phyloP scores from a whole-genome alignment of 768 basidiomycete genomes.

The Pisolithus microcarpus region DNA sequence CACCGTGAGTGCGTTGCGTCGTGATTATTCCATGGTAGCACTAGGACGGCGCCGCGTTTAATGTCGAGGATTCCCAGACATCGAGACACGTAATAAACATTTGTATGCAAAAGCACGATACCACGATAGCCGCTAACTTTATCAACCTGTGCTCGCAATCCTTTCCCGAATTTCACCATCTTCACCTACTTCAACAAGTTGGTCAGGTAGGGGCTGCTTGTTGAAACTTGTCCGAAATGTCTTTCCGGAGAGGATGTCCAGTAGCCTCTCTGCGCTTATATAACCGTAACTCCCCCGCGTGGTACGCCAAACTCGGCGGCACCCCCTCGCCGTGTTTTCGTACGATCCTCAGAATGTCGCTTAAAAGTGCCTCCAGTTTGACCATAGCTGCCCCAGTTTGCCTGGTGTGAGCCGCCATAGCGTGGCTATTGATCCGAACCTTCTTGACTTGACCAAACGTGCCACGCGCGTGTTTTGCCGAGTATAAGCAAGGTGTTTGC shows the following conservation, averaged over 20 bases:
- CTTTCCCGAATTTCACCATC: no score
- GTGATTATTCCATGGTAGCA: no score
- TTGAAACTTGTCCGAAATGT: constrained; percentile 19
- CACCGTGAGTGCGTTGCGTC: no score
- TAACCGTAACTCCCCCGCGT: constrained; percentile 36
- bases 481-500: constrained; percentile 53
- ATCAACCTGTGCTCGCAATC: no score
- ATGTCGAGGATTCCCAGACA: no score
- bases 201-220: no score
- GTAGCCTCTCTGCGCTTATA: constrained; percentile 37
- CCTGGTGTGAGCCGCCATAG: constrained; percentile 18
- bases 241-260: constrained; percentile 14
- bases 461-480: constrained; percentile 52
- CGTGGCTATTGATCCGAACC: constrained; percentile 28
- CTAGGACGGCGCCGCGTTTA: no score
- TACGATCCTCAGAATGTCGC: constrained; percentile 40
- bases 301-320: constrained; percentile 49
- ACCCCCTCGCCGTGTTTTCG: constrained; percentile 46
- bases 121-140: no score
- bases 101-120: no score
- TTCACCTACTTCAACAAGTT: no score
- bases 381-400: constrained; percentile 14
- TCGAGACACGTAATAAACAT: no score
- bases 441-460: constrained; percentile 46
- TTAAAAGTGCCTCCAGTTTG: constrained; percentile 23